These are phyloP conservation scores for Sequoia sempervirens DNA, from an alignment of 75 land plant species.

Conservation along the genomic window DNA sequence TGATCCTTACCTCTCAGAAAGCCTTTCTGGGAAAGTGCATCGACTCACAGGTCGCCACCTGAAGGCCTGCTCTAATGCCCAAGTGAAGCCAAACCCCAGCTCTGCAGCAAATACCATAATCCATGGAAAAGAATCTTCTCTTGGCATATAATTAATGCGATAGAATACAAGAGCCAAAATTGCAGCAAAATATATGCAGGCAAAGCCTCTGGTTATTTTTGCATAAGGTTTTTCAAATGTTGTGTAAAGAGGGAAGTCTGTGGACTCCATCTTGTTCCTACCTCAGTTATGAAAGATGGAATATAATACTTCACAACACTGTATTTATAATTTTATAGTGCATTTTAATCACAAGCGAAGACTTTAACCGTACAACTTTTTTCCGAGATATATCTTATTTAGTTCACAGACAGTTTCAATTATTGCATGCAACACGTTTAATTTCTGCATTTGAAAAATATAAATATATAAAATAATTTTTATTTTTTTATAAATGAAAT, in stretches of 20 bases:
- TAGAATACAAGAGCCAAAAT: not conserved
- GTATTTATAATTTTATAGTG: no score
- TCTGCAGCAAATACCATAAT: slow-evolving; percentile 18
- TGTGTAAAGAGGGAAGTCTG: not conserved
- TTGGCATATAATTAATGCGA: not conserved
- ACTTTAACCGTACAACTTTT: no score
- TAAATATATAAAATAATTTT: no score
- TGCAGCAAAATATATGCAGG: not conserved
- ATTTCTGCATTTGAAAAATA: no score
- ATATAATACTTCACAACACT: no score
- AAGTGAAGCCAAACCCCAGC: slow-evolving; percentile 36
- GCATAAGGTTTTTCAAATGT: not conserved
- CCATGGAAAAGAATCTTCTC: not conserved
- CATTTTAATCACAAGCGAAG: no score
- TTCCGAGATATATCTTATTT: no score
- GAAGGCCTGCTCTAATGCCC: slow-evolving; percentile 27
- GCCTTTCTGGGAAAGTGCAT: slow-evolving; percentile 15
- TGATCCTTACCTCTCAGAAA: not conserved
- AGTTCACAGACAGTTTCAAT: no score
- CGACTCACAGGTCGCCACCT: slow-evolving; percentile 4
- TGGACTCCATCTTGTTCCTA: not conserved
- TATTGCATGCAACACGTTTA: no score
- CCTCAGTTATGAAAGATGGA: no score
- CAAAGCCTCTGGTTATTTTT: not conserved
- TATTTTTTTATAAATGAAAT: no score